phyloP scores from a whole-genome alignment of 2,329 filamentous ascomycete species.

The Ophiognomonia clavigignenti-juglandacearum region DNA sequence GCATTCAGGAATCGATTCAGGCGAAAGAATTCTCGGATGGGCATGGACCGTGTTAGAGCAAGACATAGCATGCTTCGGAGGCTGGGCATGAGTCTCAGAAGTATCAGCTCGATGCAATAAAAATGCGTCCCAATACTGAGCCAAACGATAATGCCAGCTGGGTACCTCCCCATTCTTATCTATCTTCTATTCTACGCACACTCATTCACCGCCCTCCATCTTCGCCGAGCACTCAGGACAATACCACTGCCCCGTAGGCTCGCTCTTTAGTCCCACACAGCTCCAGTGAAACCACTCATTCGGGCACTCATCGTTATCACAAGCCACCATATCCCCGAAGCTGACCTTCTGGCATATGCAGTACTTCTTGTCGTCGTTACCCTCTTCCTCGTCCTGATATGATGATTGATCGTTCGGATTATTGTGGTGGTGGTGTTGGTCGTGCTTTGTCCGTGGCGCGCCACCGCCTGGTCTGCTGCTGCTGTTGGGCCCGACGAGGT shows the following conservation, averaged over 20 bases:
- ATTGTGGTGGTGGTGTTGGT: slow-evolving; percentile 20
- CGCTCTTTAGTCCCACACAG: slow-evolving; percentile 63
- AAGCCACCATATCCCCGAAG: slow-evolving; percentile 85
- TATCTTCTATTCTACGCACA: too few relatives aligned
- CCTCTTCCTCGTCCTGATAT: slow-evolving; percentile 62
- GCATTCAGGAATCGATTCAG: too few relatives aligned
- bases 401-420: slow-evolving; percentile 51
- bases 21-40: too few relatives aligned
- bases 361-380: slow-evolving; percentile 74
- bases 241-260: slow-evolving; percentile 56
- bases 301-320: slow-evolving; percentile 76
- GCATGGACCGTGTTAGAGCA: too few relatives aligned
- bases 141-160: too few relatives aligned
- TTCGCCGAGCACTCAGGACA: slow-evolving; percentile 58
- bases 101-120: too few relatives aligned
- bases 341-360: slow-evolving; percentile 79
- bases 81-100: too few relatives aligned
- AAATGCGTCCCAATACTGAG: too few relatives aligned
- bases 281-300: slow-evolving; percentile 88
- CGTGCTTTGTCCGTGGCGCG: slow-evolving; percentile 24
- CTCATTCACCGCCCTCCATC: slow-evolving; percentile 27
- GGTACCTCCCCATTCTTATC: too few relatives aligned
- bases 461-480: not conserved
- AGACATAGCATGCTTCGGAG: too few relatives aligned
- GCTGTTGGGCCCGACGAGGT: not conserved